Evolutionary conservation across 2,329 filamentous ascomycete species (phyloP).

Genomic region (Fonsecaea pedrosoi): DNA sequence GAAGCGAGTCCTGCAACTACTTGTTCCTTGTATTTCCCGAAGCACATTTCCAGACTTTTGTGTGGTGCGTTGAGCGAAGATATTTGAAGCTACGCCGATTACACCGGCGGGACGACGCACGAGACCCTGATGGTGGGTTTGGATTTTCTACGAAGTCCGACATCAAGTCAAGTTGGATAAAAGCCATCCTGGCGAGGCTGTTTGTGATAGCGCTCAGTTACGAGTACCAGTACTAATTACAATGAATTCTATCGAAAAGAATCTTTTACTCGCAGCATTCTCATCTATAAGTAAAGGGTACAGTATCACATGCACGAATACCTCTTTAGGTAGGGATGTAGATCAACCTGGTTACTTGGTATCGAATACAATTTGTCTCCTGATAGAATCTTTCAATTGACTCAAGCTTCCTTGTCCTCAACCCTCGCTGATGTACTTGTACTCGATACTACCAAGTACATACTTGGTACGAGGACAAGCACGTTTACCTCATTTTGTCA

Average conservation of each 20-base stretch:
- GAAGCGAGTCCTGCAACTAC: not conserved
- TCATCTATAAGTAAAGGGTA: not conserved
- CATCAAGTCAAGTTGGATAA: not conserved
- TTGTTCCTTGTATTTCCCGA: not conserved
- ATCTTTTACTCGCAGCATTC: not conserved
- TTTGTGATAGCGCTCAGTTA: not conserved
- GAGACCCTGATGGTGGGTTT: not conserved
- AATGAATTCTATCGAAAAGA: not conserved
- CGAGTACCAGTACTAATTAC: not conserved
- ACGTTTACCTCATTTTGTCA: no score
- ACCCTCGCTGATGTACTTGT: no score
- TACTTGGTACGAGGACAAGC: no score
- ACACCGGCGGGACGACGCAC: not conserved
- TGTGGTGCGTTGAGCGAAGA: not conserved
- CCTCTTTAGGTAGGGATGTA: no score
- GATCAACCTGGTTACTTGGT: no score
- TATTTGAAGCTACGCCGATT: not conserved
- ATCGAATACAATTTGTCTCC: no score
- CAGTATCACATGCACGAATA: not conserved
- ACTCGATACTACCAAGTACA: no score
- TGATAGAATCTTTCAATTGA: no score
- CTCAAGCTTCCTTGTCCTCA: no score
- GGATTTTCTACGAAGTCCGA: not conserved
- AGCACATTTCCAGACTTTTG: not conserved
- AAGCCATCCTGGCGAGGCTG: slow-evolving; percentile 1